Conservation (phyloP, 768 basidiomycete genomes). For the Lactarius sp. region DNA sequence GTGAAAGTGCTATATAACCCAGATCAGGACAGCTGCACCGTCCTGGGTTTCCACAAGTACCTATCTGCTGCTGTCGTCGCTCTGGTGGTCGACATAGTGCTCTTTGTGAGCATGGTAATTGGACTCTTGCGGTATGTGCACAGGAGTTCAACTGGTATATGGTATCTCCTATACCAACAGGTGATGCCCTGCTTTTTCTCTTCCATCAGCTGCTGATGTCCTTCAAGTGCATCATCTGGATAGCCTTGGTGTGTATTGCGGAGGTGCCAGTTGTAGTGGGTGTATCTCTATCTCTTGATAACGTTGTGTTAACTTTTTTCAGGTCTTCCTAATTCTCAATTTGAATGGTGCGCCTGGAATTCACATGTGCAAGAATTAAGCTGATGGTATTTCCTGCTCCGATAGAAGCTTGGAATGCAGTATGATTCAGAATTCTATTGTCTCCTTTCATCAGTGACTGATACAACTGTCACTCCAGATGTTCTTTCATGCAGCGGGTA, state of each 20-base stretch:
- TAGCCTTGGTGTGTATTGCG: neutral
- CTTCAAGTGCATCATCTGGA: slow-evolving; percentile 10
- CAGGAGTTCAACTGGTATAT: neutral
- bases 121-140: neutral
- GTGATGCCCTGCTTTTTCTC: neutral
- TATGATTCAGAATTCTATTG: no score
- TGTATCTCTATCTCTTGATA: neutral
- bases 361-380: no score
- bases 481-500: no score
- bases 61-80: neutral
- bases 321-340: no score
- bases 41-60: neutral
- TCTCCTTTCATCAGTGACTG: no score
- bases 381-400: no score
- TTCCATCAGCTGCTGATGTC: neutral
- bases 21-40: neutral
- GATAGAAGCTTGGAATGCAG: no score
- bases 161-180: slow-evolving; percentile 7
- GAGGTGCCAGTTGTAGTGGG: neutral
- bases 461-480: no score
- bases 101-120: neutral
- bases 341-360: no score
- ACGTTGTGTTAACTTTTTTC: no score
- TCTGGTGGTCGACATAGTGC: neutral
- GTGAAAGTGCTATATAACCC: neutral